These are phyloP conservation scores for Blastomyces parvus DNA, from an alignment of 2,329 filamentous ascomycete genomes.

Conservation along the genomic window DNA sequence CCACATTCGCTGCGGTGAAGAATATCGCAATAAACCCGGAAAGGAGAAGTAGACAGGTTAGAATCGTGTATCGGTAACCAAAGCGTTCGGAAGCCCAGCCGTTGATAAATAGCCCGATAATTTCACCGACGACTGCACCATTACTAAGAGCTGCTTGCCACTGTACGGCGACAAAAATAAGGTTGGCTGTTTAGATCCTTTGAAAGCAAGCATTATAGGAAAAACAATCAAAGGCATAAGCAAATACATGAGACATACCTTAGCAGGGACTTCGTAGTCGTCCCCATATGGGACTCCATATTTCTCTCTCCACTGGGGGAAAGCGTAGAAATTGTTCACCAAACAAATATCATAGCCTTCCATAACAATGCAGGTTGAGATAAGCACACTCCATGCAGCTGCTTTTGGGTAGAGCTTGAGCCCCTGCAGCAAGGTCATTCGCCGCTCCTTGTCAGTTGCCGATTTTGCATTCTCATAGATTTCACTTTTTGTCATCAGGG, in stretches of 20 bases:
- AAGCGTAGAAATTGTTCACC: slow-evolving; percentile 66
- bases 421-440: slow-evolving; percentile 65
- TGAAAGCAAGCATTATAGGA: background rate
- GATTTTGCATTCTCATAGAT: slow-evolving; percentile 35
- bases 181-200: slow-evolving; percentile 4
- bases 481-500: slow-evolving; percentile 11
- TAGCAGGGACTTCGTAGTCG: slow-evolving; percentile 33
- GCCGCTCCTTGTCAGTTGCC: slow-evolving; percentile 43
- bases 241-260: slow-evolving; percentile 22
- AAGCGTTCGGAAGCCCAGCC: slow-evolving; percentile 44
- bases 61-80: slow-evolving; percentile 44
- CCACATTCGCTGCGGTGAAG: slow-evolving; percentile 42
- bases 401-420: slow-evolving; percentile 79
- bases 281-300: slow-evolving; percentile 29
- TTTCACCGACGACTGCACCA: slow-evolving; percentile 37
- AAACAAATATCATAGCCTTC: slow-evolving; percentile 78
- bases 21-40: slow-evolving; percentile 43
- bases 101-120: slow-evolving; percentile 44
- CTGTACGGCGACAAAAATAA: slow-evolving; percentile 18
- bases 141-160: slow-evolving; percentile 41
- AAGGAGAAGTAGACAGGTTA: slow-evolving; percentile 39
- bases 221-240: background rate
- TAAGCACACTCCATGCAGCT: slow-evolving; percentile 70
- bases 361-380: slow-evolving; percentile 88
- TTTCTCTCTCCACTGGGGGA: slow-evolving; percentile 33